Conservation (phyloP, 768 basidiomycete genomes). For the Cystofilobasidium macerans region DNA sequence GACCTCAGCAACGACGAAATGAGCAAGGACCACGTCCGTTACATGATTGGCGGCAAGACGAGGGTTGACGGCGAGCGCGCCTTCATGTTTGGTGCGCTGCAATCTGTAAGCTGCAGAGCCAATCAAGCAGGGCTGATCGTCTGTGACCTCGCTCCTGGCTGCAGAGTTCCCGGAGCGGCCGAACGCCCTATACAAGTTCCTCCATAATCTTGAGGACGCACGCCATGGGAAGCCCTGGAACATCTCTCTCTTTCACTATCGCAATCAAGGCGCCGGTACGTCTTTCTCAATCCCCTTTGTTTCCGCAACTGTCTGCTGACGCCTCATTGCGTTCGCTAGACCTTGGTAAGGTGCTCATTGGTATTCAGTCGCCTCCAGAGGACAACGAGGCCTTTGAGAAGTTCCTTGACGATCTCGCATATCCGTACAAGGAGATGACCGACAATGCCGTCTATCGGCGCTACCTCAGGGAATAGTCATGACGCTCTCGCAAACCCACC, state of each 20-base stretch:
- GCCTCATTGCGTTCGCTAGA: constrained; percentile 44
- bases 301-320: not conserved
- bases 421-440: constrained; percentile 86
- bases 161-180: constrained; percentile 94
- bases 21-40: constrained; percentile 85
- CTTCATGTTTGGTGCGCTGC: constrained; percentile 86
- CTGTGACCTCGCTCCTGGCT: not conserved
- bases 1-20: constrained; percentile 93
- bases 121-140: too few species aligned
- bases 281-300: constrained; percentile 27
- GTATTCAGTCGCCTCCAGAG: constrained; percentile 71
- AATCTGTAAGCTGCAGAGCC: too few species aligned
- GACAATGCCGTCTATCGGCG: constrained; percentile 66
- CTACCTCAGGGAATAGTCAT: constrained; percentile 30
- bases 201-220: constrained; percentile 63
- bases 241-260: constrained; percentile 92
- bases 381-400: constrained; percentile 58
- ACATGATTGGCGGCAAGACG: constrained; percentile 81
- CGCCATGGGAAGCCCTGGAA: constrained; percentile 51
- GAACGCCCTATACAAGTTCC: constrained; percentile 78
- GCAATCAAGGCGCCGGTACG: constrained; percentile 91
- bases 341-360: constrained; percentile 82
- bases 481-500: too few species aligned
- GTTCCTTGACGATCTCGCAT: constrained; percentile 69
- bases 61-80: constrained; percentile 71